These are phyloP conservation scores for Teratosphaeria pseudoeucalypti DNA, from an alignment of 2,329 filamentous ascomycete species.

Conservation along the genomic window DNA sequence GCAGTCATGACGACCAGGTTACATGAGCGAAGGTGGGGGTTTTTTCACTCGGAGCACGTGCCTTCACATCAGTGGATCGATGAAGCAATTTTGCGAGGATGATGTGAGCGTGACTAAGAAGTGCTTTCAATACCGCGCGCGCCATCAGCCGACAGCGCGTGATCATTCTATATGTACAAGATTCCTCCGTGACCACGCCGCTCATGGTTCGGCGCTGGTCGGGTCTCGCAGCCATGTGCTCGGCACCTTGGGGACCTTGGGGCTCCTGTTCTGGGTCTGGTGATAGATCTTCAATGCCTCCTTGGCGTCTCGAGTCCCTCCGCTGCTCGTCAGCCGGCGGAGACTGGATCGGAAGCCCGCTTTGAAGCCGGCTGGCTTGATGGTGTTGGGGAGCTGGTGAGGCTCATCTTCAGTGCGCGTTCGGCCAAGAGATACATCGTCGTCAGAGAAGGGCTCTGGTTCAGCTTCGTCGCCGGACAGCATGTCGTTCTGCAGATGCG, in stretches of 20 bases:
- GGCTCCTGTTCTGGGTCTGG: slow-evolving; percentile 28
- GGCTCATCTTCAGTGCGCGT: slow-evolving; percentile 20
- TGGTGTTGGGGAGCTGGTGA: slow-evolving; percentile 1
- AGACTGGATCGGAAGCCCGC: slow-evolving; percentile 46
- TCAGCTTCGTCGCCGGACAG: slow-evolving; percentile 66
- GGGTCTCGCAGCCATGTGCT: slow-evolving; percentile 31
- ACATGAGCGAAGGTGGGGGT: background rate
- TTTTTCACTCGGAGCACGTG: background rate
- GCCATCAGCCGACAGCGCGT: background rate
- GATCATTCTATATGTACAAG: background rate
- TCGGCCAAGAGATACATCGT: slow-evolving; percentile 47
- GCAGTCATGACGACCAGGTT: background rate
- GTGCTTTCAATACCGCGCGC: too few species aligned
- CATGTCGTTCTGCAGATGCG: slow-evolving; percentile 46
- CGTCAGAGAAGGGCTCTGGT: slow-evolving; percentile 63
- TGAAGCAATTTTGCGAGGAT: background rate
- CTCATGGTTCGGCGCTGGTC: slow-evolving; percentile 24
- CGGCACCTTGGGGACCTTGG: slow-evolving; percentile 40
- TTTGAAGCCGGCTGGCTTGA: background rate
- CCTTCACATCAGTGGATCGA: background rate
- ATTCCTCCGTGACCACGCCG: background rate
- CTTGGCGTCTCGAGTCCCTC: slow-evolving; percentile 26
- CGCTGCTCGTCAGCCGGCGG: slow-evolving; percentile 51
- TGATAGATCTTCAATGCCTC: slow-evolving; percentile 27
- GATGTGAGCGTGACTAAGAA: background rate